A percentile compares a stretch with the other conserved stretches of the same genome.
phyloP scores from a whole-genome alignment of 768 basidiomycete genomes.

The Pulveroboletus ravenelii region DNA sequence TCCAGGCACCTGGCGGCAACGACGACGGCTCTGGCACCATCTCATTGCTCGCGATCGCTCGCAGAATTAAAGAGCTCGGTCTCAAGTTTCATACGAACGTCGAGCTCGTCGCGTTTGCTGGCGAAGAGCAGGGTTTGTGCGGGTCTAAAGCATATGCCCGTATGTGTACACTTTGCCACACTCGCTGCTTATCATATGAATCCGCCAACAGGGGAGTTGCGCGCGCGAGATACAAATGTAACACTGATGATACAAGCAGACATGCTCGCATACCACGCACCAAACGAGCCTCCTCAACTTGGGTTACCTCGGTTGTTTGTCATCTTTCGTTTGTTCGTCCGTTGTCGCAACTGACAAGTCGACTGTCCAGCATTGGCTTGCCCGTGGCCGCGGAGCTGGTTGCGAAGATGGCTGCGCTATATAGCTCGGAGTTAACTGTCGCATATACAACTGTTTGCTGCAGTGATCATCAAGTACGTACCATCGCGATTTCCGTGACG shows the following conservation, averaged over 20 bases:
- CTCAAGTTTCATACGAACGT: conserved; percentile 73
- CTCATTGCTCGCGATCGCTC: conserved; percentile 76
- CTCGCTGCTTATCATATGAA: neutral
- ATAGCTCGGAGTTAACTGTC: conserved; percentile 73
- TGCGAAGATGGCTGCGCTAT: conserved; percentile 68
- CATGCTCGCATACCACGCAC: conserved; percentile 83
- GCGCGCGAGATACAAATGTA: conserved; percentile 55
- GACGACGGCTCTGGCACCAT: conserved; percentile 64
- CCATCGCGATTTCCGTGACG: neutral
- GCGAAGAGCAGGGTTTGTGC: conserved; percentile 85
- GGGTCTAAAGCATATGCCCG: conserved; percentile 79
- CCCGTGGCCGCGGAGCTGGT: conserved; percentile 73
- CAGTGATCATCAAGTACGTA: conserved; percentile 78
- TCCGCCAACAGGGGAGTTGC: conserved; percentile 47
- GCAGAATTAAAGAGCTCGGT: conserved; percentile 60
- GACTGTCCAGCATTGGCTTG: conserved; percentile 60
- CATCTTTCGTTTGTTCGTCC: neutral
- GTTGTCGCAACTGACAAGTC: neutral
- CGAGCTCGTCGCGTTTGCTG: conserved; percentile 79
- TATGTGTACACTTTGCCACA: conserved; percentile 35
- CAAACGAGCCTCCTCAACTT: conserved; percentile 76
- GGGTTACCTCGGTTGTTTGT: conserved; percentile 70
- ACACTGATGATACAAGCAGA: conserved; percentile 88
- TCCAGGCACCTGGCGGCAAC: conserved; percentile 46
- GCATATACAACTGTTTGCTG: conserved; percentile 79